Conservation (phyloP, 2,329 filamentous ascomycete genomes). For the Leptodontidium sp. region DNA sequence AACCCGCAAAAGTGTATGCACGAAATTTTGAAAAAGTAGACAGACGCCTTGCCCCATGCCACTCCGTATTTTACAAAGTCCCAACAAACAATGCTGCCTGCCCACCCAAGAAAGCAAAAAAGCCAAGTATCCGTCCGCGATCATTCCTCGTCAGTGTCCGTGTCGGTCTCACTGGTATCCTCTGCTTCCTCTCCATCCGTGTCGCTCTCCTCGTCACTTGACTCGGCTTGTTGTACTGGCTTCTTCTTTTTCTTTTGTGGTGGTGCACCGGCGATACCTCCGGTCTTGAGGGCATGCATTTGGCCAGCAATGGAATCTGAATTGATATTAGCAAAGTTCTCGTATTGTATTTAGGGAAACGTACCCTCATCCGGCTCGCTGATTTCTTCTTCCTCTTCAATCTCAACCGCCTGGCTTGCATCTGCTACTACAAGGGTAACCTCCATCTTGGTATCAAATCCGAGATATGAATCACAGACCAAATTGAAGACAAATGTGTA, state of each 20-base stretch:
- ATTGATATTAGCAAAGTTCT: conserved; percentile 21
- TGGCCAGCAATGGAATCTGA: conserved; percentile 88
- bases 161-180: conserved; percentile 74
- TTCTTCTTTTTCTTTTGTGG: conserved; percentile 65
- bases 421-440: conserved; percentile 91
- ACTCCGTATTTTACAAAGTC: conserved; percentile 33
- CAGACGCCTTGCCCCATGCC: conserved; percentile 36
- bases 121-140: conserved; percentile 5
- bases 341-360: conserved; percentile 46
- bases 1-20: conserved; percentile 18
- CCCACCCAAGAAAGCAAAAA: conserved; percentile 24
- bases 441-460: conserved; percentile 91
- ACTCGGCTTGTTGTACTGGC: conserved; percentile 60
- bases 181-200: conserved; percentile 74
- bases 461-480: conserved; percentile 93
- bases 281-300: conserved; percentile 86
- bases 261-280: conserved; percentile 56
- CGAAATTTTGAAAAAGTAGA: conserved; percentile 27
- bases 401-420: conserved; percentile 80
- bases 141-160: conserved; percentile 60
- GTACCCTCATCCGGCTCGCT: conserved; percentile 97
- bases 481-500: conserved; percentile 96
- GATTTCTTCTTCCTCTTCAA: conserved; percentile 91
- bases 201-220: conserved; percentile 83
- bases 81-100: conserved; percentile 19